Evolutionary conservation across 2,329 filamentous ascomycete genomes (phyloP).

Genomic region (Simplicillium aogashimaense): DNA sequence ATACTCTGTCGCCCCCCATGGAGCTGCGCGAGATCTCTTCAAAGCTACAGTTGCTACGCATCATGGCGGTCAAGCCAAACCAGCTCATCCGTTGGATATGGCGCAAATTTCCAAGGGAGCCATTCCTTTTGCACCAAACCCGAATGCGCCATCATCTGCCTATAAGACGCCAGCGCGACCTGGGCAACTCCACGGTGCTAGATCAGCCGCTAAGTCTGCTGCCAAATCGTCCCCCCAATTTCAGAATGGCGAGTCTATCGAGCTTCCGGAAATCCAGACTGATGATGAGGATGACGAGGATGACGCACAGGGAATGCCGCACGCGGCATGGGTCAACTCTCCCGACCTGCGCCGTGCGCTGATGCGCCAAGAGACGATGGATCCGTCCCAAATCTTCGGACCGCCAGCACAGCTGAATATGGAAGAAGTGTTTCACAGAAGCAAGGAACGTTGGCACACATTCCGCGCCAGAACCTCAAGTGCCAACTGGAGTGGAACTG

Average conservation of each 20-base stretch:
- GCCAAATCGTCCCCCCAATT: conserved; percentile 71
- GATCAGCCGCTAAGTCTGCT: conserved; percentile 50
- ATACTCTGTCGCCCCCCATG: conserved; percentile 49
- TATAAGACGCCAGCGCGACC: conserved; percentile 63
- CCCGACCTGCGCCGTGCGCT: conserved; percentile 71
- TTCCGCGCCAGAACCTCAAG: conserved; percentile 88
- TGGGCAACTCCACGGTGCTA: conserved; percentile 27
- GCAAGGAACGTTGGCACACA: conserved; percentile 74
- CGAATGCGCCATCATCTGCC: conserved; percentile 41
- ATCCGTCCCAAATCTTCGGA: conserved; percentile 80
- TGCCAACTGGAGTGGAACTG: conserved; percentile 83
- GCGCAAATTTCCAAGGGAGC: conserved; percentile 80
- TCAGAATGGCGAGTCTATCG: conserved; percentile 80
- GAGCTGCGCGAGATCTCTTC: conserved; percentile 47
- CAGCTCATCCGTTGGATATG: conserved; percentile 67
- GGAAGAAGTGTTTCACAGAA: conserved; percentile 92
- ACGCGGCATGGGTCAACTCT: conserved; percentile 81
- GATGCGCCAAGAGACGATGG: conserved; percentile 71
- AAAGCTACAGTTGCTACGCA: conserved; percentile 58
- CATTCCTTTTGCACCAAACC: conserved; percentile 75
- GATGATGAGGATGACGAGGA: conserved; percentile 85
- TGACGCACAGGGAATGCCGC: conserved; percentile 37
- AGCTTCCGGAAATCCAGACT: conserved; percentile 89
- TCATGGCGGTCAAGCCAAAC: conserved; percentile 53
- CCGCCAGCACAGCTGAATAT: conserved; percentile 81